These are phyloP conservation scores for Pneumocystis canis DNA, from an alignment of 1,139 yeast genomes.

Conservation along the genomic window DNA sequence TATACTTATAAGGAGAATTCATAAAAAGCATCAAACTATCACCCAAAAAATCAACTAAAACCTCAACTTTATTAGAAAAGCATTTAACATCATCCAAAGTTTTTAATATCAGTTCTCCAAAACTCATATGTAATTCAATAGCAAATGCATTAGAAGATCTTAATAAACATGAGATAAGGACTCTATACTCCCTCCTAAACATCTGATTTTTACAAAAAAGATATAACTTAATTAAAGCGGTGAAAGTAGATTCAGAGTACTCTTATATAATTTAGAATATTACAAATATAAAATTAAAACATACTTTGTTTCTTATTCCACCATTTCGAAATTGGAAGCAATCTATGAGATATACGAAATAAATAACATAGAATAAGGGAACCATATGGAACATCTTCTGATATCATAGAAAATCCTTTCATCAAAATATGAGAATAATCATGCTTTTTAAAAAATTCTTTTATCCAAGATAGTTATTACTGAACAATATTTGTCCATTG, in stretches of 20 bases:
- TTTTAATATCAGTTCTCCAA: not conserved
- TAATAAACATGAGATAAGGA: not conserved
- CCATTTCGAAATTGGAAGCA: not conserved
- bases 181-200: not conserved
- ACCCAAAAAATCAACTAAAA: not conserved
- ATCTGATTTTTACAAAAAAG: not conserved
- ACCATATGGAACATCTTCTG: not conserved
- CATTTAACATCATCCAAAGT: not conserved
- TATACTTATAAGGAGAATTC: not conserved
- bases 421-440: not conserved
- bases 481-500: slow-evolving; percentile 33
- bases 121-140: not conserved
- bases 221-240: not conserved
- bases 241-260: not conserved
- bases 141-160: not conserved
- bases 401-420: not conserved
- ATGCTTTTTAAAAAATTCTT: slow-evolving; percentile 19
- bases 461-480: slow-evolving; percentile 28
- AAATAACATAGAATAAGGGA: not conserved
- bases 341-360: not conserved
- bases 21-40: not conserved
- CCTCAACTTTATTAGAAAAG: not conserved
- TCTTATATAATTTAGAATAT: not conserved
- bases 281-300: not conserved
- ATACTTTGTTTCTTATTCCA: not conserved